A percentile compares a stretch with the other conserved stretches of the same genome.
phyloP scores from a whole-genome alignment of 1,139 yeast genomes.

The Meyerozyma guilliermondii region DNA sequence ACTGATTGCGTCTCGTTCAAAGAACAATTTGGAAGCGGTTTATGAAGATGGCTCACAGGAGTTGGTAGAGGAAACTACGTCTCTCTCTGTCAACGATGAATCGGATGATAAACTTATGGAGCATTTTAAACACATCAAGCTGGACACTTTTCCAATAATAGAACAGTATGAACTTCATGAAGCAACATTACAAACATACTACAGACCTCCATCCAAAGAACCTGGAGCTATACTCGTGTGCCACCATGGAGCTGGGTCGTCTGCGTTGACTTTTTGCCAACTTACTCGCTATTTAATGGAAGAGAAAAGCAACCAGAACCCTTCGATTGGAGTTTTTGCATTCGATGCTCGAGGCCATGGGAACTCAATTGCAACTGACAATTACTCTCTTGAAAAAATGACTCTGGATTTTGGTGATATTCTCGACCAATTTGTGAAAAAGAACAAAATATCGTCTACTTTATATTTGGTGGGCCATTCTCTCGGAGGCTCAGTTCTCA shows the following conservation, averaged over 20 bases:
- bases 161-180: conserved; percentile 15
- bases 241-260: conserved; percentile 96
- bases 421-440: conserved; percentile 29
- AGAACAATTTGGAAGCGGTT: not conserved
- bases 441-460: conserved; percentile 13
- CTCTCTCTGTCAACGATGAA: not conserved
- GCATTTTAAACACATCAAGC: conserved; percentile 3
- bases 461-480: conserved; percentile 78
- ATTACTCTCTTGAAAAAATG: conserved; percentile 48
- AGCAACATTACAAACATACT: conserved; percentile 52
- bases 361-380: conserved; percentile 28
- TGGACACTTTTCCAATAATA: conserved; percentile 9
- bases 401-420: conserved; percentile 53
- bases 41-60: not conserved
- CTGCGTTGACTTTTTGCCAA: conserved; percentile 70
- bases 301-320: not conserved
- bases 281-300: conserved; percentile 15
- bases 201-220: conserved; percentile 41
- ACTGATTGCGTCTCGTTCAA: not conserved
- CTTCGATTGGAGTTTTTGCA: conserved; percentile 52
- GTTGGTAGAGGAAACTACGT: not conserved
- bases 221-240: conserved; percentile 58
- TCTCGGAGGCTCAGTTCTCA: conserved; percentile 81
- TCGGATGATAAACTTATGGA: not conserved
- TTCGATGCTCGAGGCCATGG: conserved; percentile 91